Base-by-base conservation (phyloP, 1,139 yeast genomes). In the Blastobotrys persicus region DNA sequence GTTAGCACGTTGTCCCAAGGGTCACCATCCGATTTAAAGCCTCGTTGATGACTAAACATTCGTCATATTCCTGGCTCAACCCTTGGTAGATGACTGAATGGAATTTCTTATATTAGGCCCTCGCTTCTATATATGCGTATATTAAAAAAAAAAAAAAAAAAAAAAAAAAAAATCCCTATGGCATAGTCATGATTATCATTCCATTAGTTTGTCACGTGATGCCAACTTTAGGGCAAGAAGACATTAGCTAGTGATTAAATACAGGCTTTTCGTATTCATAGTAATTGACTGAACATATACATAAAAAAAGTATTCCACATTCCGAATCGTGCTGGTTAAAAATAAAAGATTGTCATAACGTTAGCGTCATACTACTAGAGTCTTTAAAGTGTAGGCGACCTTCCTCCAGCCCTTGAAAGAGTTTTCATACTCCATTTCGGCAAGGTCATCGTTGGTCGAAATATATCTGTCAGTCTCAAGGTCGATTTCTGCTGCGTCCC, bases 381-480 rank as follows among this genome's bases (percentile, higher is more conserved):
- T 42, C 33, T 44, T 46, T 31, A 44, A 28, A 6, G 41, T 34
- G n/a, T 46, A 34, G 13, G n/a, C 31, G 6, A 28, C 45, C 31
- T 50, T 53, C 18, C 37, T 41, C 58, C 57, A 55, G 2, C 60
- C 83, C 44, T 60, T 72, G 54, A 79, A 67, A 35, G 64, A 60
- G 19, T 70, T 71, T 23, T 71, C 68, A 48, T 68, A 62, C 48
- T 68, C 75, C 50, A 72, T 72, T 44, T 70, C 70, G 18, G 62
- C 68, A 31, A 59, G 50, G 52, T 81, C 85, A 54, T 79, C 81
- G 43, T 70, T 73, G 2, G 78, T 68, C 54, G 77, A 78, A 34
- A 70, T 59, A 60, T 81, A 81, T 53, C 78, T 69, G 58, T 80
- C 86, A 7, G 82, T 75, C 45, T 76, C 83, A 45, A 81, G 78